Evolutionary conservation across 176 grass and related monocot species (phyloP).

Genomic region (Panicum miliaceum): DNA sequence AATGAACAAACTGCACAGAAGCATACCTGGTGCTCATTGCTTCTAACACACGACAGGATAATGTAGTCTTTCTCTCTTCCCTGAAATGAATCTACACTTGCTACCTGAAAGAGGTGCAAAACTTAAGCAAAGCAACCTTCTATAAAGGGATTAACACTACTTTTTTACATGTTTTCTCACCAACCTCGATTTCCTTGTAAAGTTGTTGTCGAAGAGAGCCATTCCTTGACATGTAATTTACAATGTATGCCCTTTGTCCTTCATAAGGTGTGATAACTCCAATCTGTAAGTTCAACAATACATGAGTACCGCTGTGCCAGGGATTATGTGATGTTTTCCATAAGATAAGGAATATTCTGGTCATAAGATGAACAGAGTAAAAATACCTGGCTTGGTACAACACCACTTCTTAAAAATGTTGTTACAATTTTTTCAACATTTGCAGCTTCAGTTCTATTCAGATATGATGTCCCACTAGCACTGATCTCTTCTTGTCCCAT

Average conservation of each 20-base stretch:
- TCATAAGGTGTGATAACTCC: slow-evolving; percentile 99
- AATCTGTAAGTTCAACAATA: slow-evolving; percentile 65
- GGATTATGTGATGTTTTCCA: neutral
- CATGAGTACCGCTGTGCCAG: slow-evolving; percentile 2
- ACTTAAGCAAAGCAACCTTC: slow-evolving; percentile 31
- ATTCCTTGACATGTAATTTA: slow-evolving; percentile 99
- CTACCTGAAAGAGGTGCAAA: slow-evolving; percentile 68
- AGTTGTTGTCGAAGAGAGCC: slow-evolving; percentile 96
- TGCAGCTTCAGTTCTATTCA: slow-evolving; percentile 99
- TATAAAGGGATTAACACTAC: neutral
- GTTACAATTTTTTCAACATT: slow-evolving; percentile 99
- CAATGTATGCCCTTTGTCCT: slow-evolving; percentile 99
- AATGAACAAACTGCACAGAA: neutral
- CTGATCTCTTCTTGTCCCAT: slow-evolving; percentile 99
- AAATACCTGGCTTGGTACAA: slow-evolving; percentile 93
- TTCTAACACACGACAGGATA: slow-evolving; percentile 97
- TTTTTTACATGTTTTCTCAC: slow-evolving; percentile 2
- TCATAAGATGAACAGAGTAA: slow-evolving; percentile 1
- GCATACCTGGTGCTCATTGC: slow-evolving; percentile 96
- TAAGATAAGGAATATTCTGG: neutral
- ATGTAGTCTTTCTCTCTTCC: slow-evolving; percentile 99
- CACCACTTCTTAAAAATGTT: slow-evolving; percentile 94
- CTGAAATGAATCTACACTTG: slow-evolving; percentile 99
- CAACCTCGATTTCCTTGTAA: slow-evolving; percentile 99
- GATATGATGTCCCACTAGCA: slow-evolving; percentile 95